These are phyloP conservation scores for Exserohilum turcica DNA, from an alignment of 2,329 filamentous ascomycete species.

Conservation along the genomic window DNA sequence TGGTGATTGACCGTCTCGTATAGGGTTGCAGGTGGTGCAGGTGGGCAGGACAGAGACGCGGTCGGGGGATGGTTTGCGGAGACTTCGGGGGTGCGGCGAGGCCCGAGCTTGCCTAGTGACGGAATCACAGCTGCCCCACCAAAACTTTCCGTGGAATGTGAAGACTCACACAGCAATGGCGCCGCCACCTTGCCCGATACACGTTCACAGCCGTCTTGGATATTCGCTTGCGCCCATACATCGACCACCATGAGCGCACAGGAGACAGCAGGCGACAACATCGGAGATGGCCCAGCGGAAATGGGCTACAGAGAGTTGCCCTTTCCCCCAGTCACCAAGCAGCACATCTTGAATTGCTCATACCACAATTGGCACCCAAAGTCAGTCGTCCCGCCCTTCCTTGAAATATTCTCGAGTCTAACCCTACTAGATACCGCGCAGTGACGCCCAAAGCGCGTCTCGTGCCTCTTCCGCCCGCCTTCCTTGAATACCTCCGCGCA, in stretches of 20 bases:
- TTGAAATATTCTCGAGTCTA: not conserved
- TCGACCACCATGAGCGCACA: constrained; percentile 30
- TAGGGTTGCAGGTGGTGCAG: too few species aligned
- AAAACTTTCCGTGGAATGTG: constrained; percentile 27
- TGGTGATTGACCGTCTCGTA: not conserved
- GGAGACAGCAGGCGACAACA: not conserved
- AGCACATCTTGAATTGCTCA: constrained; percentile 92
- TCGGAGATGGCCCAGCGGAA: constrained; percentile 9
- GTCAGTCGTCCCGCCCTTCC: constrained; percentile 47
- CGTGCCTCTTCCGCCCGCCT: constrained; percentile 74
- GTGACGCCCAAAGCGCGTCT: constrained; percentile 85
- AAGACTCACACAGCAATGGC: constrained; percentile 37
- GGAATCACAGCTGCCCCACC: constrained; percentile 30
- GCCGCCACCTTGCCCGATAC: constrained; percentile 11
- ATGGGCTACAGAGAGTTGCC: constrained; percentile 54
- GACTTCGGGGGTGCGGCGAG: constrained; percentile 31
- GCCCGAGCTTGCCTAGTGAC: constrained; percentile 23
- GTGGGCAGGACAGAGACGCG: not conserved
- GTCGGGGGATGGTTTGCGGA: constrained; percentile 13
- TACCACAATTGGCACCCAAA: constrained; percentile 90
- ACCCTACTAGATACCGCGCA: constrained; percentile 68
- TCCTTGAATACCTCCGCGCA: constrained; percentile 84
- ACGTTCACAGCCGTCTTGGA: not conserved
- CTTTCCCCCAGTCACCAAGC: constrained; percentile 82
- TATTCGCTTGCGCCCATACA: not conserved